A percentile compares a stretch with the other conserved stretches of the same genome.
Evolutionary conservation across 257 asterid species (phyloP).

Genomic region (Solanum chilense): DNA sequence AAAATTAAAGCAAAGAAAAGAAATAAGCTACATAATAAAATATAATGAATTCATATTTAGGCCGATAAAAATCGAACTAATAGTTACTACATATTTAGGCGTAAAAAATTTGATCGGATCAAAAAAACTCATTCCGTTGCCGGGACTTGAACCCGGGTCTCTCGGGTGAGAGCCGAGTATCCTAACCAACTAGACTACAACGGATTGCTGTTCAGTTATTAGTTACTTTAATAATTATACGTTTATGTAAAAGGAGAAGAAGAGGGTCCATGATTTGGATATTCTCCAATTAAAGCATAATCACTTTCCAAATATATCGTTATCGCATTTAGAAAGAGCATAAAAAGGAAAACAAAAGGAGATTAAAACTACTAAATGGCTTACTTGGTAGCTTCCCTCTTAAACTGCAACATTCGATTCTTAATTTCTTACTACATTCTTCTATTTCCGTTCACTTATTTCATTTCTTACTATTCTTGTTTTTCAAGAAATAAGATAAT

Average conservation of each 20-base stretch:
- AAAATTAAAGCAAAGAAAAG: background rate
- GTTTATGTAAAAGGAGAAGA: too few species aligned
- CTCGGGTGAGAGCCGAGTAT: constrained; percentile 99
- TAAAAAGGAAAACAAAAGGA: background rate
- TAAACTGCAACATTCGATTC: background rate
- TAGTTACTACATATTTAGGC: too few species aligned
- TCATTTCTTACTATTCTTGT: background rate
- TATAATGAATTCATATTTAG: too few species aligned
- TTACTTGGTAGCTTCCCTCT: background rate
- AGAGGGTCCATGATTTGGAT: background rate
- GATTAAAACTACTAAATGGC: background rate
- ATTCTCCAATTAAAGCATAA: background rate
- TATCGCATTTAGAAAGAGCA: background rate
- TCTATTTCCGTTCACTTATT: background rate
- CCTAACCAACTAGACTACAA: constrained; percentile 98
- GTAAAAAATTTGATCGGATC: too few species aligned
- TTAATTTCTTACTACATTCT: background rate
- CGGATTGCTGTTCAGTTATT: constrained; percentile 10
- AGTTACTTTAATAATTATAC: background rate
- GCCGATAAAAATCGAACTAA: too few species aligned
- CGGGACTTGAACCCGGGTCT: constrained; percentile 95
- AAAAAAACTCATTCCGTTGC: constrained; percentile 14
- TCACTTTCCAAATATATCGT: background rate
- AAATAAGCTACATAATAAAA: too few species aligned
- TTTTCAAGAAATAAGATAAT: background rate